Conservation (phyloP, 305 asterid species). For the Fraxinus greggii region DNA sequence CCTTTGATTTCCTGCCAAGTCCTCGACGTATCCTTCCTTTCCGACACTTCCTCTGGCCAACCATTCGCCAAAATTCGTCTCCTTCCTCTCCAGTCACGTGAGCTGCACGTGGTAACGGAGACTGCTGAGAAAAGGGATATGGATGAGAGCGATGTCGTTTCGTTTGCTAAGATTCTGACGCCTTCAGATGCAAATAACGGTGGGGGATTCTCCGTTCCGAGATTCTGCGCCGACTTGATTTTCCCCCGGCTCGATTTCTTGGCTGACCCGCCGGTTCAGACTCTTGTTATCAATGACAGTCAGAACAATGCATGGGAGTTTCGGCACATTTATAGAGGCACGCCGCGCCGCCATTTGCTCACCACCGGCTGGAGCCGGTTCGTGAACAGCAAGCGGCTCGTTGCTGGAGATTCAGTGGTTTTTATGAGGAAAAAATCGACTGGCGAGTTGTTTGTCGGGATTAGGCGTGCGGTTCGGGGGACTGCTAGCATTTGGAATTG, state of each 20-base stretch:
- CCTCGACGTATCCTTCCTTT: constrained; percentile 35
- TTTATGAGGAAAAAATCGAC: constrained; percentile 39
- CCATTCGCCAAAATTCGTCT: constrained; percentile 33
- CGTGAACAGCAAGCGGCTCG: constrained; percentile 54
- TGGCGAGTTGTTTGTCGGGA: constrained; percentile 45
- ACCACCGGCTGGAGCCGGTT: constrained; percentile 74
- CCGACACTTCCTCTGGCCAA: constrained; percentile 41
- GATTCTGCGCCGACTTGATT: constrained; percentile 52
- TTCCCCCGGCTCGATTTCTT: constrained; percentile 45
- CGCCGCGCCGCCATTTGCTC: constrained; percentile 53
- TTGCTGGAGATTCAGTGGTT: constrained; percentile 59
- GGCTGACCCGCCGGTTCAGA: constrained; percentile 59
- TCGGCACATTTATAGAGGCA: constrained; percentile 35
- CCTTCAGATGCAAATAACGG: constrained; percentile 72
- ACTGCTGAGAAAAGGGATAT: neutral
- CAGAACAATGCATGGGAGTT: constrained; percentile 4
- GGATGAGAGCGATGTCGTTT: constrained; percentile 31
- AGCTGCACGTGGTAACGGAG: neutral
- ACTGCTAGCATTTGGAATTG: constrained; percentile 11
- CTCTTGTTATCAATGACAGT: constrained; percentile 19
- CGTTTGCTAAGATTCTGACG: constrained; percentile 46
- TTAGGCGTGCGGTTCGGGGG: constrained; percentile 37
- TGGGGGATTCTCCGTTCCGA: constrained; percentile 70
- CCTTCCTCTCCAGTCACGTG: constrained; percentile 21
- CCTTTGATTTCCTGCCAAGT: constrained; percentile 45